Conservation (phyloP, 257 asterid genomes). For the Thymus quinquecostatus region DNA sequence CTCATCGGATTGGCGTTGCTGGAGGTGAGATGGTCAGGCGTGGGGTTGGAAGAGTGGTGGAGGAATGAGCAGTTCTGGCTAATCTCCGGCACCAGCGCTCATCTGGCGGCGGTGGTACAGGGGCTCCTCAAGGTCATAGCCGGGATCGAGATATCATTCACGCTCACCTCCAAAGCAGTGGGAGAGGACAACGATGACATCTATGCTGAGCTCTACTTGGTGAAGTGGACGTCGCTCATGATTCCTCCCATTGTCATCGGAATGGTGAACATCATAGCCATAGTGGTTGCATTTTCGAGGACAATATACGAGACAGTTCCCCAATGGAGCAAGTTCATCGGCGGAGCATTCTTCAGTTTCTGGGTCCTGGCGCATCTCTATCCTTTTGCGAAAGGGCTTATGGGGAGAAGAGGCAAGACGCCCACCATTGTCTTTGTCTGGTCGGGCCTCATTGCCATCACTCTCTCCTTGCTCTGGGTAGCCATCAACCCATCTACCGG, state of each 20-base stretch:
- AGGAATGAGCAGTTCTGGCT: slow-evolving; percentile 72
- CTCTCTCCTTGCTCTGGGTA: slow-evolving; percentile 59
- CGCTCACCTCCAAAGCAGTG: slow-evolving; percentile 54
- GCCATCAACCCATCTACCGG: slow-evolving; percentile 41
- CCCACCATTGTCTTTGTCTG: slow-evolving; percentile 67
- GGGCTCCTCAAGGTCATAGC: slow-evolving; percentile 67
- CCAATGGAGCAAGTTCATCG: slow-evolving; percentile 61
- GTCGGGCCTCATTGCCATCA: slow-evolving; percentile 70
- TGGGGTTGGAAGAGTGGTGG: slow-evolving; percentile 69
- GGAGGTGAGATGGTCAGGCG: slow-evolving; percentile 66
- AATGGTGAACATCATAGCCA: slow-evolving; percentile 57
- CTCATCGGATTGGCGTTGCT: slow-evolving; percentile 54
- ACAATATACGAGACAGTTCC: slow-evolving; percentile 52
- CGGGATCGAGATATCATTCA: slow-evolving; percentile 65
- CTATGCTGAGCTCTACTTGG: slow-evolving; percentile 56
- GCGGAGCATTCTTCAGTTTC: slow-evolving; percentile 67
- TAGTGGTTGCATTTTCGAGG: slow-evolving; percentile 53
- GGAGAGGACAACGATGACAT: slow-evolving; percentile 59
- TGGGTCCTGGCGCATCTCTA: slow-evolving; percentile 74
- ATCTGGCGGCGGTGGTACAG: slow-evolving; percentile 65
- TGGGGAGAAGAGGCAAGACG: slow-evolving; percentile 67
- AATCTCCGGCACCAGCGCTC: slow-evolving; percentile 64
- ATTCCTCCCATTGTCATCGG: slow-evolving; percentile 70
- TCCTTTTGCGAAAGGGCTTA: slow-evolving; percentile 62
- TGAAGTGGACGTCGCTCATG: slow-evolving; percentile 69